phyloP scores from a whole-genome alignment of 2,329 filamentous ascomycete species.

The Westerdykella sp. region DNA sequence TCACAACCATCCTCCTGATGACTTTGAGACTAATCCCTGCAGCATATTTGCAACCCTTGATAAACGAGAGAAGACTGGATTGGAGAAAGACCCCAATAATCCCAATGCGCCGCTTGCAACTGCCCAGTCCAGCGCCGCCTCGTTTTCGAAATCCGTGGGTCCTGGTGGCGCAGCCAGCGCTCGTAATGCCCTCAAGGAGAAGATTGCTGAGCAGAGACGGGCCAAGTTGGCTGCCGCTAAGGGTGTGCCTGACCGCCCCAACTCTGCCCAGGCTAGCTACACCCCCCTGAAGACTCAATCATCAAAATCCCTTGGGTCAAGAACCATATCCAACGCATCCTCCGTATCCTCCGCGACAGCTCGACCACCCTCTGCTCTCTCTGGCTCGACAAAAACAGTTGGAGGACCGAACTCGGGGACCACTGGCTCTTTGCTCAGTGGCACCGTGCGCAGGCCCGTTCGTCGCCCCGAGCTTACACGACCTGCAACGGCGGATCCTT shows the following conservation, averaged over 20 bases:
- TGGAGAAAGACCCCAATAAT: conserved; percentile 80
- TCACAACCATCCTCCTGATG: conserved; percentile 10
- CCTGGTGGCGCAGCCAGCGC: conserved; percentile 40
- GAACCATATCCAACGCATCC: conserved; percentile 25
- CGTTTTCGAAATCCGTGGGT: conserved; percentile 44
- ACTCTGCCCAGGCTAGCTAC: conserved; percentile 51
- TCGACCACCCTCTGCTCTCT: conserved; percentile 35
- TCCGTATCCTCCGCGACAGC: conserved; percentile 24
- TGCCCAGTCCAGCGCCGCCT: conserved; percentile 44
- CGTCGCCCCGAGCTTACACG: conserved; percentile 42
- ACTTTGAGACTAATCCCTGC: conserved; percentile 15
- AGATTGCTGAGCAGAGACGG: conserved; percentile 73
- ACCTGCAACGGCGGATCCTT: conserved; percentile 52
- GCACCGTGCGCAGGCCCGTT: conserved; percentile 50
- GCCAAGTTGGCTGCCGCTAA: conserved; percentile 46
- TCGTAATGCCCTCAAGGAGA: conserved; percentile 63
- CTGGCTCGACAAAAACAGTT: conserved; percentile 29
- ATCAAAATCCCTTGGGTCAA: conserved; percentile 28
- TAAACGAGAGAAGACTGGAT: conserved; percentile 66
- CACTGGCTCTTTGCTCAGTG: conserved; percentile 49
- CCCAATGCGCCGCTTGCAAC: conserved; percentile 54
- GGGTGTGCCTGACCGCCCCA: conserved; percentile 48
- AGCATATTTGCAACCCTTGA: conserved; percentile 78
- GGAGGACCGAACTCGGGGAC: conserved; percentile 25
- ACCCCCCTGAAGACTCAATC: conserved; percentile 40